A percentile compares a stretch with the other conserved stretches of the same genome.
These are phyloP conservation scores for Ligustrum vulgare DNA, from an alignment of 257 asterid genomes.

Conservation along the genomic window DNA sequence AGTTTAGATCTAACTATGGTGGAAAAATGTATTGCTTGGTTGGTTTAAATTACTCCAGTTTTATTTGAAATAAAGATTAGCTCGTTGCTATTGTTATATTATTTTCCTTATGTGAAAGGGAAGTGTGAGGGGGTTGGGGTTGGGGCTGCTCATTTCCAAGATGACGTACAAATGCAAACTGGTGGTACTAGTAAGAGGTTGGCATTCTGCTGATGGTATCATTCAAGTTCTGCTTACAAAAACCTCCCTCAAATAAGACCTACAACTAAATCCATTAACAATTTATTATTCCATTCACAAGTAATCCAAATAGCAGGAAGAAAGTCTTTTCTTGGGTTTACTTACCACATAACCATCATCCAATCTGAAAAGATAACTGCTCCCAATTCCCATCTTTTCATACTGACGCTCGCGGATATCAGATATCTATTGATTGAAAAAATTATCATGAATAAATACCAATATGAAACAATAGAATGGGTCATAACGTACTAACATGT, in stretches of 20 bases:
- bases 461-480: background rate
- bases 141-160: no score
- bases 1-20: background rate
- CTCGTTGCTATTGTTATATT: background rate
- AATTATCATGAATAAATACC: background rate
- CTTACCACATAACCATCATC: slow-evolving; percentile 99
- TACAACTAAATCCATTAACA: background rate
- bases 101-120: background rate
- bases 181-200: background rate
- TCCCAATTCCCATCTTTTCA: slow-evolving; percentile 97
- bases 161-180: background rate
- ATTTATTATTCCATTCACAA: background rate
- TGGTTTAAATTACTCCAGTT: background rate
- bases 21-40: background rate
- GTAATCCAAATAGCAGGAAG: slow-evolving; percentile 11
- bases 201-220: background rate
- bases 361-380: slow-evolving; percentile 98
- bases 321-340: background rate
- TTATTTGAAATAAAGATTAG: background rate
- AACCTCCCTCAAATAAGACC: background rate
- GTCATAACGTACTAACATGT: background rate
- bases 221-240: background rate
- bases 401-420: slow-evolving; percentile 88
- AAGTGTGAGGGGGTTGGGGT: background rate
- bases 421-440: slow-evolving; percentile 54